phyloP scores from a whole-genome alignment of 2,329 filamentous ascomycete genomes.

The Exophiala sideris region DNA sequence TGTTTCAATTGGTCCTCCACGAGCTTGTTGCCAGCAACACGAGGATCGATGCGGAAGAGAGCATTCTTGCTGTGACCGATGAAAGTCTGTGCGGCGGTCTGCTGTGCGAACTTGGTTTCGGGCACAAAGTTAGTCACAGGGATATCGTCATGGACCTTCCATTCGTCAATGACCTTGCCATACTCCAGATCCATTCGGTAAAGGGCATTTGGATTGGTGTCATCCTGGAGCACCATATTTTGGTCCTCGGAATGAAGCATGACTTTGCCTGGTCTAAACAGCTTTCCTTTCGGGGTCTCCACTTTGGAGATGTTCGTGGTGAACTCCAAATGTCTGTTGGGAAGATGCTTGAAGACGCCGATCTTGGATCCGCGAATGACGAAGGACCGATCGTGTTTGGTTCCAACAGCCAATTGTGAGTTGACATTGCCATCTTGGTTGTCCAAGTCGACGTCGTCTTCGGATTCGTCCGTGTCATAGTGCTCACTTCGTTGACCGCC shows the following conservation, averaged over 20 bases:
- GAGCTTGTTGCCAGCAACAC: slow-evolving; percentile 83
- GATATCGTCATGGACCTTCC: slow-evolving; percentile 97
- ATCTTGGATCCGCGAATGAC: slow-evolving; percentile 97
- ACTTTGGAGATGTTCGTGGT: slow-evolving; percentile 97
- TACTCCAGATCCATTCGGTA: slow-evolving; percentile 98
- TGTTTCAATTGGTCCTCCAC: slow-evolving; percentile 93
- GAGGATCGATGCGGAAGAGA: slow-evolving; percentile 89
- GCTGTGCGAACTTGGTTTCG: slow-evolving; percentile 96
- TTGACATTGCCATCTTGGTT: slow-evolving; percentile 81
- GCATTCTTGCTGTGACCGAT: slow-evolving; percentile 89
- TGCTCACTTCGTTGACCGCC: slow-evolving; percentile 68
- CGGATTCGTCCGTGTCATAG: slow-evolving; percentile 73
- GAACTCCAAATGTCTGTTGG: slow-evolving; percentile 89
- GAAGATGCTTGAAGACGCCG: slow-evolving; percentile 95
- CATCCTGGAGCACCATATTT: slow-evolving; percentile 85
- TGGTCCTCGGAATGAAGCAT: slow-evolving; percentile 91
- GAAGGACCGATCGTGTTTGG: slow-evolving; percentile 95
- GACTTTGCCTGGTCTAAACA: slow-evolving; percentile 93
- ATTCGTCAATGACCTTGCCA: slow-evolving; percentile 96
- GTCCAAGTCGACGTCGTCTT: slow-evolving; percentile 66
- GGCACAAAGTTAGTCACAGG: slow-evolving; percentile 87
- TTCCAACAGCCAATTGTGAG: slow-evolving; percentile 90
- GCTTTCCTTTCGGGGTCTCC: slow-evolving; percentile 76
- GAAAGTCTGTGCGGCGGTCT: slow-evolving; percentile 93
- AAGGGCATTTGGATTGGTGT: slow-evolving; percentile 77